A percentile compares a stretch with the other conserved stretches of the same genome.
phyloP scores from a whole-genome alignment of 805 yeast genomes.

The Starmerella stigmatis region DNA sequence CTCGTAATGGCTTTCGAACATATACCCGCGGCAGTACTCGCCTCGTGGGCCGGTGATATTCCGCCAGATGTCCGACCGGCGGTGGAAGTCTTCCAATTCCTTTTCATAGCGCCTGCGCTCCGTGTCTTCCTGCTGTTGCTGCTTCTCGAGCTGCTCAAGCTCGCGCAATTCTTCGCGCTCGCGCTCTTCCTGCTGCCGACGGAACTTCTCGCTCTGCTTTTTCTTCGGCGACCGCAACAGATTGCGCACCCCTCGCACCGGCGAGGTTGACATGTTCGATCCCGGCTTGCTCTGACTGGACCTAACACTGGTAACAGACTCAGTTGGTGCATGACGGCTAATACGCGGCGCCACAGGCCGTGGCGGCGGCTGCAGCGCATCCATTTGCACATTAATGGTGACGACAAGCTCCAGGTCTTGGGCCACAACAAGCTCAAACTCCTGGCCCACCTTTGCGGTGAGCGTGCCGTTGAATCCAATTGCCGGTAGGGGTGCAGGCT shows the following conservation, averaged over 20 bases:
- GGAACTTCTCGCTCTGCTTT: conserved; percentile 9
- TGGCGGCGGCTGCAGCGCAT: conserved; percentile 38
- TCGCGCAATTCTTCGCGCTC: conserved; percentile 21
- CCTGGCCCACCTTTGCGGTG: conserved; percentile 37
- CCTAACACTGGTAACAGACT: conserved; percentile 3
- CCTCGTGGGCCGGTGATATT: conserved; percentile 70
- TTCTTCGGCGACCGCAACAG: conserved; percentile 20
- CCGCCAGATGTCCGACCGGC: conserved; percentile 40
- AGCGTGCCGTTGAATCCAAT: conserved; percentile 18
- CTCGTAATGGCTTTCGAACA: conserved; percentile 52
- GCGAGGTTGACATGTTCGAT: conserved; percentile 1
- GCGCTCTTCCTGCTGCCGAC: conserved; percentile 22
- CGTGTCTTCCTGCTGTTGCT: conserved; percentile 6
- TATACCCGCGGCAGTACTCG: conserved; percentile 70
- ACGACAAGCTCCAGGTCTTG: conserved; percentile 53
- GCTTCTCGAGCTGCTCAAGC: conserved; percentile 8
- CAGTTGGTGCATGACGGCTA: conserved; percentile 2
- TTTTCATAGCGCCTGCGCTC: conserved; percentile 12
- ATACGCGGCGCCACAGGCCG: conserved; percentile 13
- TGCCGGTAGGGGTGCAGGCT: conserved; percentile 20
- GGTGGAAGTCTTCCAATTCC: conserved; percentile 19
- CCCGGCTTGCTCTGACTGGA: neutral
- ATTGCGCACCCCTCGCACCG: conserved; percentile 22
- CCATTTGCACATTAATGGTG: conserved; percentile 47
- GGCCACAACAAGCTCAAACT: conserved; percentile 64